Evolutionary conservation across 2,329 filamentous ascomycete species (phyloP).

Genomic region (Colletotrichum karsti): DNA sequence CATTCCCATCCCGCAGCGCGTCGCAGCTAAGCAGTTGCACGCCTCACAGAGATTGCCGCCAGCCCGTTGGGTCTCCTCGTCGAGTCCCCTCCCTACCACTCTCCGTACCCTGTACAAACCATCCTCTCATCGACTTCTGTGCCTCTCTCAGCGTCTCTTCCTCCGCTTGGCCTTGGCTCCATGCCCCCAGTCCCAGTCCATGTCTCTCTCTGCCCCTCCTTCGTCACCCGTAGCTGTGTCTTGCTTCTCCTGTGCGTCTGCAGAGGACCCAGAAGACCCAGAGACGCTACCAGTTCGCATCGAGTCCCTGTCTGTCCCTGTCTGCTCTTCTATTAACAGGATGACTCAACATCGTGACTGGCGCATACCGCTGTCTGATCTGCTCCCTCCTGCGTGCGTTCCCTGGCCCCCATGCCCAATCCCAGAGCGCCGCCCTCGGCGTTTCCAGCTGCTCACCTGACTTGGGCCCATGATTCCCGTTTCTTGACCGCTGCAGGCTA

Average conservation of each 20-base stretch:
- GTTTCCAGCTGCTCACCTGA: conserved; percentile 36
- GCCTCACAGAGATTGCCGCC: conserved; percentile 24
- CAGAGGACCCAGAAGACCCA: not conserved
- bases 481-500: conserved; percentile 36
- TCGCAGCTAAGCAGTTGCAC: conserved; percentile 48
- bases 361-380: conserved; percentile 30
- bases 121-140: conserved; percentile 2
- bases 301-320: not conserved
- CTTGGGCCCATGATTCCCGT: conserved; percentile 34
- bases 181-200: too few species aligned
- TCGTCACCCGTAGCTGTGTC: conserved; percentile 11
- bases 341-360: conserved; percentile 34
- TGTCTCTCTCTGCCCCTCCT: not conserved
- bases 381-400: conserved; percentile 31
- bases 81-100: not conserved
- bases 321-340: conserved; percentile 1
- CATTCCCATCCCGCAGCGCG: conserved; percentile 50
- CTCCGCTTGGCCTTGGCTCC: not conserved
- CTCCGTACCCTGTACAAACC: conserved; percentile 12
- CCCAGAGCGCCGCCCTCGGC: conserved; percentile 31
- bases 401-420: conserved; percentile 32
- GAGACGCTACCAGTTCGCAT: conserved; percentile 18
- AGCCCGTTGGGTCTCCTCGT: not conserved
- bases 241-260: conserved; percentile 14
- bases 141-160: conserved; percentile 3